Evolutionary conservation across 768 basidiomycete genomes (phyloP).

Genomic region (Lepiota subincarnata): DNA sequence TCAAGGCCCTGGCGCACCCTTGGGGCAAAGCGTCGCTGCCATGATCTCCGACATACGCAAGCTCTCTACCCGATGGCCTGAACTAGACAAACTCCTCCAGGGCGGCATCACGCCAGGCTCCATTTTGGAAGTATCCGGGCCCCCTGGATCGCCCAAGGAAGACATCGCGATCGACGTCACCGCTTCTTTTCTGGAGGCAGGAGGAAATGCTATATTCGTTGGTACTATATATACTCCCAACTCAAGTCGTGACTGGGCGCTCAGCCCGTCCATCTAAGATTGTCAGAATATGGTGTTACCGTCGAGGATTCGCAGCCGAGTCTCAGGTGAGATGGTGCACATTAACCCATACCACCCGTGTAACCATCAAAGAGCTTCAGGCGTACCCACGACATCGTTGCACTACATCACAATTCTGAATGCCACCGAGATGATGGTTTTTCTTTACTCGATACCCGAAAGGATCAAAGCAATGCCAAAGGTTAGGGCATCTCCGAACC

Average conservation of each 20-base stretch:
- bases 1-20: conserved; percentile 20
- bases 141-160: conserved; percentile 70
- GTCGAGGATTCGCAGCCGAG: conserved; percentile 22
- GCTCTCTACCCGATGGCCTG: conserved; percentile 40
- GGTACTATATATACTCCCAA: conserved; percentile 39
- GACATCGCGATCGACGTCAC: conserved; percentile 47
- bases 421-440: conserved; percentile 52
- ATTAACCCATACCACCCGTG: conserved; percentile 13
- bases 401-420: conserved; percentile 41
- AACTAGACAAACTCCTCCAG: conserved; percentile 55
- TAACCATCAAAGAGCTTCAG: conserved; percentile 13
- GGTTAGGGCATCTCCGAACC: conserved; percentile 28
- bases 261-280: conserved; percentile 30
- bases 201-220: conserved; percentile 56
- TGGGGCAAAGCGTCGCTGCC: conserved; percentile 58
- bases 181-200: conserved; percentile 40
- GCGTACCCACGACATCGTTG: conserved; percentile 20
- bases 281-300: conserved; percentile 41
- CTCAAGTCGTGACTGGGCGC: conserved; percentile 2
- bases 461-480: conserved; percentile 42
- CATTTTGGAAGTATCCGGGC: conserved; percentile 72
- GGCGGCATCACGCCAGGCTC: conserved; percentile 61
- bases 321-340: conserved; percentile 22
- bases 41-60: conserved; percentile 24
- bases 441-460: conserved; percentile 49